Evolutionary conservation across 306 rosid genomes (phyloP).

Genomic region (Pterocarpus santalinus): DNA sequence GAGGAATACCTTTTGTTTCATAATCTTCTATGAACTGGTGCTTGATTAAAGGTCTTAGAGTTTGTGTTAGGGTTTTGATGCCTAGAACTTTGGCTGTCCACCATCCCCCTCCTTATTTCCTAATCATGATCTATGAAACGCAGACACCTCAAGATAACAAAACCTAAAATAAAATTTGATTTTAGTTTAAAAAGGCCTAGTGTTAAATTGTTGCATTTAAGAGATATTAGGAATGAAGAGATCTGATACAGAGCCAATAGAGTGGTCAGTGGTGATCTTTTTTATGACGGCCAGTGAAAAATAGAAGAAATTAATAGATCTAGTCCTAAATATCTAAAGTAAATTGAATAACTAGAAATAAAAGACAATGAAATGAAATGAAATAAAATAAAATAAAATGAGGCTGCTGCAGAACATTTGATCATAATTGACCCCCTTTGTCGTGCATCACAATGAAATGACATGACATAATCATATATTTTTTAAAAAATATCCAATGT

Average conservation of each 20-base stretch:
- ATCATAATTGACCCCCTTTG: not conserved
- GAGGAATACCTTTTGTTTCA: constrained; percentile 8
- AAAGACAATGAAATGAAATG: too few relatives aligned
- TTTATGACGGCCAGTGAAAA: not conserved
- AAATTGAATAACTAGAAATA: not conserved
- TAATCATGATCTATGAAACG: not conserved
- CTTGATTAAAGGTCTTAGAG: constrained; percentile 20
- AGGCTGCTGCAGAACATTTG: not conserved
- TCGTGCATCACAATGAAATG: not conserved
- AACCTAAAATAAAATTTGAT: not conserved
- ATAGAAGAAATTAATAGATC: not conserved
- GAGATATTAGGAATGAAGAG: not conserved
- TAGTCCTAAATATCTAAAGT: not conserved
- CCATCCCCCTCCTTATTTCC: constrained; percentile 22
- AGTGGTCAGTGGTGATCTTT: not conserved
- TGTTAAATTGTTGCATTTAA: constrained; percentile 22
- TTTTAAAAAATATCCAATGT: too few relatives aligned
- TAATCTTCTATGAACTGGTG: constrained; percentile 6
- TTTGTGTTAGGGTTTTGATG: constrained; percentile 12
- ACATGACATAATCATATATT: not conserved
- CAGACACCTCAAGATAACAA: not conserved
- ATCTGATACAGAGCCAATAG: not conserved
- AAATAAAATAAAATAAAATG: not conserved
- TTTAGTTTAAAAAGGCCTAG: not conserved
- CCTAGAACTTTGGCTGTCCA: not conserved